Conservation (phyloP, 2,329 filamentous ascomycete species). For the Macrophomina phaseolina region DNA sequence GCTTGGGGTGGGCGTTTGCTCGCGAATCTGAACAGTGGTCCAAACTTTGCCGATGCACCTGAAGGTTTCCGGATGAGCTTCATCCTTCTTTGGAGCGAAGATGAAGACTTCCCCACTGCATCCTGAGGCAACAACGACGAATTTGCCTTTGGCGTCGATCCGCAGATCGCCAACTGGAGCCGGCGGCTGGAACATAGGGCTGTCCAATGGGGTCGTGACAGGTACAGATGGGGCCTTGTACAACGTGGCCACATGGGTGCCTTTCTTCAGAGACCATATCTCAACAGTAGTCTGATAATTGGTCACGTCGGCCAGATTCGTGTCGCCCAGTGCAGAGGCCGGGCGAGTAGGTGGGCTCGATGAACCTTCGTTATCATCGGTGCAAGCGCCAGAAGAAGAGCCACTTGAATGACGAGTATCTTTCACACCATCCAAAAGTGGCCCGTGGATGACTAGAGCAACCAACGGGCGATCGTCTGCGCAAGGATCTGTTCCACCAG, state of each 20-base stretch:
- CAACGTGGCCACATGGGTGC: constrained; percentile 72
- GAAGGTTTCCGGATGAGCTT: constrained; percentile 46
- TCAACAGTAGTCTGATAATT: constrained; percentile 88
- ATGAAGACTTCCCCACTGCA: constrained; percentile 87
- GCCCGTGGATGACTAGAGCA: constrained; percentile 80
- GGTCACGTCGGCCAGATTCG: constrained; percentile 50
- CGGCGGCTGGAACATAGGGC: constrained; percentile 71
- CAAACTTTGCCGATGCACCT: constrained; percentile 86
- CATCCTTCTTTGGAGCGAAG: constrained; percentile 51
- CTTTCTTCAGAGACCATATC: constrained; percentile 82
- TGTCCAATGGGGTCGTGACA: constrained; percentile 61
- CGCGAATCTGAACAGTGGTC: constrained; percentile 75
- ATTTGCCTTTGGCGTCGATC: constrained; percentile 74
- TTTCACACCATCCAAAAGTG: constrained; percentile 60
- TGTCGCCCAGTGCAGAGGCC: constrained; percentile 38
- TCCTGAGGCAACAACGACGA: constrained; percentile 77
- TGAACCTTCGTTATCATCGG: constrained; percentile 40
- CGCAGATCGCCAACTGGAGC: constrained; percentile 74
- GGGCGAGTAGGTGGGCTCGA: constrained; percentile 46
- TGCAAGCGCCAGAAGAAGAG: constrained; percentile 41
- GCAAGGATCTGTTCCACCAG: constrained; percentile 57
- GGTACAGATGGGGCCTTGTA: constrained; percentile 71
- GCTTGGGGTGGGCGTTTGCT: constrained; percentile 41
- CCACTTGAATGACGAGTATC: constrained; percentile 42
- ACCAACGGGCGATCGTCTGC: constrained; percentile 72